Evolutionary conservation across 148 eudicot species (phyloP).

Genomic region (Limonium bicolor): DNA sequence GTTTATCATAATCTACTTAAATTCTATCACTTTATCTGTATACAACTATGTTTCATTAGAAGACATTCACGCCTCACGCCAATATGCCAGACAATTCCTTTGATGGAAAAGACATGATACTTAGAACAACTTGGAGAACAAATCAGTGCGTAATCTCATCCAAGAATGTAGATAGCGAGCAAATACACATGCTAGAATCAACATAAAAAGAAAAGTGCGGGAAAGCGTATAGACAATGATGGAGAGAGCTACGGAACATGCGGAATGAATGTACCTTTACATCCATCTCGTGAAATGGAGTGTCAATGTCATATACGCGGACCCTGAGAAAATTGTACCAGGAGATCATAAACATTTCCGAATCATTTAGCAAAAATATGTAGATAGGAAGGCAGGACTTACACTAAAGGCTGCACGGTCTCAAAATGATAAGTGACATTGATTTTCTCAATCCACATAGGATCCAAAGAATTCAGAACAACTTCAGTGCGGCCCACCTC

Average conservation of each 20-base stretch:
- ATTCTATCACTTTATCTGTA: no score
- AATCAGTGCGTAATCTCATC: no score
- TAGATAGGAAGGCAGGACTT: constrained; percentile 16
- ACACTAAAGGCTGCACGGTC: constrained; percentile 84
- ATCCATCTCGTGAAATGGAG: constrained; percentile 63
- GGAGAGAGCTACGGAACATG: constrained; percentile 1
- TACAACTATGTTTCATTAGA: no score
- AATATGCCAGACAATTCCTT: no score
- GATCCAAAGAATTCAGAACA: constrained; percentile 62
- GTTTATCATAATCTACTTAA: no score
- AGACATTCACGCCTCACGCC: no score
- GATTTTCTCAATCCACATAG: constrained; percentile 72
- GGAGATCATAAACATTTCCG: not conserved
- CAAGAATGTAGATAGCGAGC: no score
- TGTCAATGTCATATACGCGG: constrained; percentile 83
- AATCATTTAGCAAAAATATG: constrained; percentile 1
- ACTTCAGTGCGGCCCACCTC: constrained; percentile 95
- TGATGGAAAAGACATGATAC: no score
- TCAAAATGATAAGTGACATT: constrained; percentile 71
- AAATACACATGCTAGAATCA: no score
- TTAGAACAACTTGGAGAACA: no score
- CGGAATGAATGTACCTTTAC: constrained; percentile 45
- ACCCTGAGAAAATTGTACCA: constrained; percentile 37
- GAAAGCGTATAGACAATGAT: not conserved
- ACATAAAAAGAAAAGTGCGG: not conserved